A percentile compares a stretch with the other conserved stretches of the same genome.
Evolutionary conservation across 225 moss, liverwort and hornwort species (phyloP).

Genomic region (Takakia lepidozioides): DNA sequence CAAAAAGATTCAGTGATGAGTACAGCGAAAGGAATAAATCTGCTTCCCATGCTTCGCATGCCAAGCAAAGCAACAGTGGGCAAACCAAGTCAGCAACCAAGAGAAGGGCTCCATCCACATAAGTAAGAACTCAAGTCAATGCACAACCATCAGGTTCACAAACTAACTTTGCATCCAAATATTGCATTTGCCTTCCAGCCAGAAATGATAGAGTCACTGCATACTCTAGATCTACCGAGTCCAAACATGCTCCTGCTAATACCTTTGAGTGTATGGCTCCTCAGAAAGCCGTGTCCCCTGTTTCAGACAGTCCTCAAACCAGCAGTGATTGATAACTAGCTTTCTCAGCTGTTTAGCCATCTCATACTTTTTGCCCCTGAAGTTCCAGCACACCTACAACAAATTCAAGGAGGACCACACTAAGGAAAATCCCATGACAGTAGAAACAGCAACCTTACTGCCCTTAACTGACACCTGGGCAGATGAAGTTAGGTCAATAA

Average conservation of each 20-base stretch:
- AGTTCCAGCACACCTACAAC: conserved; percentile 80
- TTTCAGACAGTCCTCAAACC: conserved; percentile 88
- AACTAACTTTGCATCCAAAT: neutral
- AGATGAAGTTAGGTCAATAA: too few species aligned
- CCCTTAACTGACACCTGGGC: too few species aligned
- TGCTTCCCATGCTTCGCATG: neutral
- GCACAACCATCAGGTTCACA: neutral
- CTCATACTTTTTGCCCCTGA: conserved; percentile 67
- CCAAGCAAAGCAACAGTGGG: neutral
- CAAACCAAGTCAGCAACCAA: neutral
- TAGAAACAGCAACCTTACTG: too few species aligned
- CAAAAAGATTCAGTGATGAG: too few species aligned
- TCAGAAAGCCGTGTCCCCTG: conserved; percentile 56
- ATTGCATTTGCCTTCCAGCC: neutral
- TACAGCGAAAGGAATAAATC: too few species aligned
- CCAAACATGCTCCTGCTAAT: too few species aligned
- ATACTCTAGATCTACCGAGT: too few species aligned
- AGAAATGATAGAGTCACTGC: too few species aligned
- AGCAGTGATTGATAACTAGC: conserved; percentile 66
- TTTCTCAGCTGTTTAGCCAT: conserved; percentile 64
- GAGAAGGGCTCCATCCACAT: neutral
- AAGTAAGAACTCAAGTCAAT: neutral
- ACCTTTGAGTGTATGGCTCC: conserved; percentile 58
- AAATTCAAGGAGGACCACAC: conserved; percentile 8
- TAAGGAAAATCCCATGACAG: neutral